Percentiles rank a stretch among this genome's conserved stretches.
phyloP scores from a whole-genome alignment of 345 rosid genomes.

The Lepidium aucheri region DNA sequence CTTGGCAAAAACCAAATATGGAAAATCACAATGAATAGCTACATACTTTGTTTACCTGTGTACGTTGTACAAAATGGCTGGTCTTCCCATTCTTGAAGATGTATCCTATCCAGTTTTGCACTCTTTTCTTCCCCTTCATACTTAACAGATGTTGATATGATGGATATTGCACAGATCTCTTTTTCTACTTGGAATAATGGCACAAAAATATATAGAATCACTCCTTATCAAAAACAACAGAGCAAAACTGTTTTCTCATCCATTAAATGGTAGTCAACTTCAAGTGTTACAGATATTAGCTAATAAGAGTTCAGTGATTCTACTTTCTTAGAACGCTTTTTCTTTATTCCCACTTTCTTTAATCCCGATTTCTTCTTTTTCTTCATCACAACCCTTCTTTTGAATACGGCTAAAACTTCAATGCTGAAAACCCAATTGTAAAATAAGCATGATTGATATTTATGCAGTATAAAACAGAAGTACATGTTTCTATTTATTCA shows the following conservation, averaged over 20 bases:
- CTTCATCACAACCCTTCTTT: slow-evolving; percentile 43
- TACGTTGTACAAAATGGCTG: slow-evolving; percentile 9
- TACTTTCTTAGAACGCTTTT: slow-evolving; percentile 13
- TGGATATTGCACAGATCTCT: slow-evolving; percentile 3
- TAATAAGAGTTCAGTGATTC: slow-evolving; percentile 1
- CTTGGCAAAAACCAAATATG: slow-evolving; percentile 38
- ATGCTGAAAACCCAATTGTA: slow-evolving; percentile 40
- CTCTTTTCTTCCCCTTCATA: slow-evolving; percentile 21
- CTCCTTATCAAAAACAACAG: slow-evolving; percentile 3
- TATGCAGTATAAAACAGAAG: not conserved
- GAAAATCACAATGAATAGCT: slow-evolving; percentile 24
- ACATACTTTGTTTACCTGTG: slow-evolving; percentile 5
- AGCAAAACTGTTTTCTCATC: slow-evolving; percentile 19
- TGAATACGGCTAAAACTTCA: slow-evolving; percentile 75
- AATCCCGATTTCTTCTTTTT: slow-evolving; percentile 55
- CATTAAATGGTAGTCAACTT: not conserved
- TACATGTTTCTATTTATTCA: not conserved
- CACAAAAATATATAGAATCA: not conserved
- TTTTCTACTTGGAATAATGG: not conserved
- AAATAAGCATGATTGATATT: not conserved
- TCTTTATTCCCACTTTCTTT: slow-evolving; percentile 49
- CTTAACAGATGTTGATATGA: slow-evolving; percentile 5
- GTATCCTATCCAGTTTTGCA: slow-evolving; percentile 33
- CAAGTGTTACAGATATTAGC: slow-evolving; percentile 4
- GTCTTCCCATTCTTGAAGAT: slow-evolving; percentile 12